Evolutionary conservation across 768 basidiomycete genomes (phyloP).

Genomic region (Strobilomyces dryophilus): DNA sequence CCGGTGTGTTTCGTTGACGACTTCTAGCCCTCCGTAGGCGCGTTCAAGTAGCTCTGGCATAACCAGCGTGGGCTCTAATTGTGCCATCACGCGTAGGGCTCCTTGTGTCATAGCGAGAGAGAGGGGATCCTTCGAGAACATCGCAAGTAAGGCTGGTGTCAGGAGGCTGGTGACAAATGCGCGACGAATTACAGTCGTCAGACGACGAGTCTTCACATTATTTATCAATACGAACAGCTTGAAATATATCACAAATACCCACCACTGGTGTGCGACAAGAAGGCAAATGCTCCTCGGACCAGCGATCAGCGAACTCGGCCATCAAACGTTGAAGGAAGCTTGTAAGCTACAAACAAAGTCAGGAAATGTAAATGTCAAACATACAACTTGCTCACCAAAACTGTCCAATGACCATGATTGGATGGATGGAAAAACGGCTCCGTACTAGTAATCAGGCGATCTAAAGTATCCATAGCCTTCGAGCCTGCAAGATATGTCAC

Average conservation of each 20-base stretch:
- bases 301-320: constrained; percentile 75
- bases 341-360: constrained; percentile 47
- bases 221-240: neutral
- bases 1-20: constrained; percentile 91
- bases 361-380: neutral
- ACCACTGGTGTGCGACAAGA: constrained; percentile 79
- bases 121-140: constrained; percentile 83
- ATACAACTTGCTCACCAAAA: constrained; percentile 17
- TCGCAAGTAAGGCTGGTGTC: constrained; percentile 84
- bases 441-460: constrained; percentile 83
- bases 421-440: constrained; percentile 96
- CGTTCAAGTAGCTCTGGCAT: constrained; percentile 91
- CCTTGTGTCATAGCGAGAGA: constrained; percentile 81
- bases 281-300: constrained; percentile 71
- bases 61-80: constrained; percentile 77
- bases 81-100: constrained; percentile 70
- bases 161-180: constrained; percentile 78
- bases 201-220: constrained; percentile 53
- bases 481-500: constrained; percentile 74
- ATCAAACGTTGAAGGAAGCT: constrained; percentile 78
- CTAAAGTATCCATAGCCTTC: constrained; percentile 82
- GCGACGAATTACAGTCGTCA: constrained; percentile 77
- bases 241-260: constrained; percentile 1
- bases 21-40: constrained; percentile 88
- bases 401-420: constrained; percentile 83